Conservation (phyloP, 139 green algal genomes). For the Asterochloris erici region DNA sequence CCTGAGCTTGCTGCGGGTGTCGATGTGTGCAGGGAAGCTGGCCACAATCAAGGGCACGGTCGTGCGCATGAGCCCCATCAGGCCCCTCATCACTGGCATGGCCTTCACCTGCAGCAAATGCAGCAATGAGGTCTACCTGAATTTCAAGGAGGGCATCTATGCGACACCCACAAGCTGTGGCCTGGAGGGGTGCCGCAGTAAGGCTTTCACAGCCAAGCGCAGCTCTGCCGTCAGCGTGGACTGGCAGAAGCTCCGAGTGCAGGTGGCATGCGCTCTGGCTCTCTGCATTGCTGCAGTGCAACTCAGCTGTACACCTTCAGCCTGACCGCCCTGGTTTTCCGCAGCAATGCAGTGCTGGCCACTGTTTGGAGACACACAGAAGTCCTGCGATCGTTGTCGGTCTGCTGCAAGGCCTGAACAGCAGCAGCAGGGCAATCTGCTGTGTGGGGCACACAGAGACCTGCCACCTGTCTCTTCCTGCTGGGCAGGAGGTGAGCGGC, state of each 20-base stretch:
- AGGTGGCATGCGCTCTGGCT: slow-evolving; percentile 18
- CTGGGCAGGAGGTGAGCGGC: slow-evolving; percentile 51
- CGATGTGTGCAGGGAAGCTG: slow-evolving; percentile 51
- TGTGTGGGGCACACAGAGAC: background rate
- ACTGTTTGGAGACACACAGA: no score
- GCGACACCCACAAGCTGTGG: slow-evolving; percentile 51
- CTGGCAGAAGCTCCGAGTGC: slow-evolving; percentile 81
- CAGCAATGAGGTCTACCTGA: slow-evolving; percentile 14
- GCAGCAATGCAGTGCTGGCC: no score
- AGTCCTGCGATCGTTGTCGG: no score
- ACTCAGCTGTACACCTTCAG: background rate
- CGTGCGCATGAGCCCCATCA: slow-evolving; percentile 56
- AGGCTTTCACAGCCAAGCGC: slow-evolving; percentile 56
- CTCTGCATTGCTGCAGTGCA: background rate
- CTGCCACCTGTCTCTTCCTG: background rate
- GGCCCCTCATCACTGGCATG: slow-evolving; percentile 64
- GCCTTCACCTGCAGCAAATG: slow-evolving; percentile 80
- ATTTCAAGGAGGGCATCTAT: slow-evolving; percentile 66
- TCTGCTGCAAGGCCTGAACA: no score
- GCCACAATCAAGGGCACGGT: slow-evolving; percentile 79
- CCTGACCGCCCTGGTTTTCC: no score
- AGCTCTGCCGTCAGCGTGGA: slow-evolving; percentile 55
- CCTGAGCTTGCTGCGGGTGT: background rate
- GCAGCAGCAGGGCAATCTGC: background rate
- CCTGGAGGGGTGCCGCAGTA: slow-evolving; percentile 61